These are phyloP conservation scores for Colletotrichum tofieldiae DNA, from an alignment of 2,329 filamentous ascomycete genomes.

Conservation along the genomic window DNA sequence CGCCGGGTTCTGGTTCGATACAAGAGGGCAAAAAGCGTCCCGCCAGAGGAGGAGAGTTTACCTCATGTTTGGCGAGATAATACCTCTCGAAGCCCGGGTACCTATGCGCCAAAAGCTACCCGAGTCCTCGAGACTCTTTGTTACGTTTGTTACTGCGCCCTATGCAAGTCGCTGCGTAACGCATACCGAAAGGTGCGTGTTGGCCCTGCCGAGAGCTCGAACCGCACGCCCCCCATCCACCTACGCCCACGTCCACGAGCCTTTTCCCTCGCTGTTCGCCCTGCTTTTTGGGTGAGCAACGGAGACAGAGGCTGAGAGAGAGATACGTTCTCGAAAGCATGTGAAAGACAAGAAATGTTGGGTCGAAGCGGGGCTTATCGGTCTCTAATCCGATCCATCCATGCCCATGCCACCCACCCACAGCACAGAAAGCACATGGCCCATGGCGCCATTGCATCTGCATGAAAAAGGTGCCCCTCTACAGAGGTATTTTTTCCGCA, in stretches of 20 bases:
- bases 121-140: slow-evolving; percentile 4
- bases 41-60: slow-evolving; percentile 20
- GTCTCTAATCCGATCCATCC: slow-evolving; percentile 32
- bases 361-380: slow-evolving; percentile 41
- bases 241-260: slow-evolving; percentile 3
- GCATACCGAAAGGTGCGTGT: background rate
- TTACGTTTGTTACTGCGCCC: slow-evolving; percentile 6
- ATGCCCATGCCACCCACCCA: slow-evolving; percentile 30
- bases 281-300: slow-evolving; percentile 3
- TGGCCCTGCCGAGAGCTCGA: background rate
- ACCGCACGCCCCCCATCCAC: slow-evolving; percentile 18
- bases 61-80: slow-evolving; percentile 6
- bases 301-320: background rate
- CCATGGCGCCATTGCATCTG: slow-evolving; percentile 25
- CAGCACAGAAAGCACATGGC: slow-evolving; percentile 8
- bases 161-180: background rate
- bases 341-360: slow-evolving; percentile 42
- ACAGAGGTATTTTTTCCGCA: background rate
- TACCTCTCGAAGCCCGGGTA: slow-evolving; percentile 18
- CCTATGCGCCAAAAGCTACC: background rate
- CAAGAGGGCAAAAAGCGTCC: slow-evolving; percentile 8
- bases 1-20: slow-evolving; percentile 5
- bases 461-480: slow-evolving; percentile 18
- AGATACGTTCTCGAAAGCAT: slow-evolving; percentile 20
- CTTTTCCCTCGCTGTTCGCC: slow-evolving; percentile 2